Percentiles rank a stretch among this genome's conserved stretches.
These are phyloP conservation scores for Barbatosphaeria neglecta DNA, from an alignment of 495 filamentous ascomycete species.

Conservation along the genomic window DNA sequence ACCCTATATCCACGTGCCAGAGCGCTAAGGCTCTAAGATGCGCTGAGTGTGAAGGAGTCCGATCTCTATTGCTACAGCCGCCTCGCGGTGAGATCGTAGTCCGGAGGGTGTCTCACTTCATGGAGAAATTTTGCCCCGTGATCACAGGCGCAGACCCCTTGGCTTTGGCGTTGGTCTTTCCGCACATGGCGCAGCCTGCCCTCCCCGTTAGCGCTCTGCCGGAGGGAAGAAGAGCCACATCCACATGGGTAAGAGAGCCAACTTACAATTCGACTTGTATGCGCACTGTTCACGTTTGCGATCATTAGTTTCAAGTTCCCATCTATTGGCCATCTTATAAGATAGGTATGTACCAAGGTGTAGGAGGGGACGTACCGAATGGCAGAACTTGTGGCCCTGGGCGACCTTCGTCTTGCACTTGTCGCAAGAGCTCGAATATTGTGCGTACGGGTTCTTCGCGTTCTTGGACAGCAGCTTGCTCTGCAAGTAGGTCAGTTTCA, in stretches of 20 bases:
- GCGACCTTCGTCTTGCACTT: constrained; percentile 56
- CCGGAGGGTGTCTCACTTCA: constrained; percentile 36
- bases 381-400: constrained; percentile 50
- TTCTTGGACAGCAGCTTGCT: constrained; percentile 57
- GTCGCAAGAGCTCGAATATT: constrained; percentile 50
- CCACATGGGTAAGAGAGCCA: background rate
- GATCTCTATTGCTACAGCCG: no score
- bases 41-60: no score
- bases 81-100: background rate
- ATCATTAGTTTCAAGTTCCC: background rate
- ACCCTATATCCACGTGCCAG: no score
- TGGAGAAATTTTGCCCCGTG: constrained; percentile 51
- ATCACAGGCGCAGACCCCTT: constrained; percentile 42
- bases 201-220: constrained; percentile 9
- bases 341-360: no score
- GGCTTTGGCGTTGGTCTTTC: constrained; percentile 43
- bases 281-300: constrained; percentile 40
- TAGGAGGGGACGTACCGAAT: constrained; percentile 27
- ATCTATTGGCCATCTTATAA: background rate
- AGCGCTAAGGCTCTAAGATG: no score
- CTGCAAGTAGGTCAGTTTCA: constrained; percentile 27
- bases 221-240: no score
- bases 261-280: constrained; percentile 51
- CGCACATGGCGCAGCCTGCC: constrained; percentile 58
- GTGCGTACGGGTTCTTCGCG: constrained; percentile 59